Percentiles rank a stretch among this genome's conserved stretches.
These are phyloP conservation scores for Bipolaris victoriae DNA, from an alignment of 2,329 filamentous ascomycete species.

Conservation along the genomic window DNA sequence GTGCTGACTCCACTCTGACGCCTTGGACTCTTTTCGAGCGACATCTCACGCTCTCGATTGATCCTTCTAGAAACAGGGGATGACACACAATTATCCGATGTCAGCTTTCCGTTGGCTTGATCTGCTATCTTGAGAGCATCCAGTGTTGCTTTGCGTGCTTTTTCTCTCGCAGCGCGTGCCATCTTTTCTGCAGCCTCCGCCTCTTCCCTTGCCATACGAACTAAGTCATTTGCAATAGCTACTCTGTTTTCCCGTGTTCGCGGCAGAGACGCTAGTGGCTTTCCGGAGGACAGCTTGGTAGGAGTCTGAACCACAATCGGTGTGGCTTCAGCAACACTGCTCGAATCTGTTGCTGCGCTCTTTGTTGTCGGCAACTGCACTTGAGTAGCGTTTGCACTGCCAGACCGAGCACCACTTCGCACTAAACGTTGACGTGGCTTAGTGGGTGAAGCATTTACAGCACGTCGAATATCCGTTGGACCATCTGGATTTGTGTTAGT, in stretches of 20 bases:
- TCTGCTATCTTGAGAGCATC: background rate
- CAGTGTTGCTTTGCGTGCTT: background rate
- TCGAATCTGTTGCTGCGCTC: too few relatives aligned
- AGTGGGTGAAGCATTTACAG: constrained; percentile 21
- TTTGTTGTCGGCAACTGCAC: too few relatives aligned
- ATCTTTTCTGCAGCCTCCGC: background rate
- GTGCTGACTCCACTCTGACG: constrained; percentile 14
- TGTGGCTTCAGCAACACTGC: too few relatives aligned
- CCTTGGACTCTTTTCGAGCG: constrained; percentile 8
- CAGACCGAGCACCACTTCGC: background rate
- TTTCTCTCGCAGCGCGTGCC: background rate
- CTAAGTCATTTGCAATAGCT: background rate
- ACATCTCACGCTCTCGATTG: constrained; percentile 1
- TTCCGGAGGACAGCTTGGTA: too few relatives aligned
- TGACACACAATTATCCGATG: background rate
- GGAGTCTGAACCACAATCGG: too few relatives aligned
- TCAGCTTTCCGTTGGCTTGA: background rate
- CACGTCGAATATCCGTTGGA: constrained; percentile 10
- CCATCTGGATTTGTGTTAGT: constrained; percentile 2
- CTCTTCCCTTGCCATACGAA: background rate
- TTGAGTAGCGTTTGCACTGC: too few relatives aligned
- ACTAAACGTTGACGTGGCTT: background rate
- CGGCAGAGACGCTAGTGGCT: background rate
- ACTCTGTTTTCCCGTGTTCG: background rate
- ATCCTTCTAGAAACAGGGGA: constrained; percentile 9